These are phyloP conservation scores for Cicer arietinum DNA, from an alignment of 306 rosid species.

Conservation along the genomic window DNA sequence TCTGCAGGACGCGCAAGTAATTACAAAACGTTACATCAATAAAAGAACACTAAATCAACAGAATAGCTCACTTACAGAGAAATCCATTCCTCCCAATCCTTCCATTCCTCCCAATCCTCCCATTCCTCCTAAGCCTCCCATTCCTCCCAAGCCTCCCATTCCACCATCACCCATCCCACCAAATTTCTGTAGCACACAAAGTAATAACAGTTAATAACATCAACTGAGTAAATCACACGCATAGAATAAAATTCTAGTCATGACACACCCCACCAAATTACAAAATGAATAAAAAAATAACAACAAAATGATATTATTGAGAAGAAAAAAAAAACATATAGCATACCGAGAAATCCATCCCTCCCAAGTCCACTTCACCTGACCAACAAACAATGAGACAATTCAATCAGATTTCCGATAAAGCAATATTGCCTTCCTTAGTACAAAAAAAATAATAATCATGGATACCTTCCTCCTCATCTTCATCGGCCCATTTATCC, in stretches of 20 bases:
- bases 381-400: slow-evolving; percentile 27
- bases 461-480: slow-evolving; percentile 68
- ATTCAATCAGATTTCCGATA: slow-evolving; percentile 12
- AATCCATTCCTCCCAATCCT: slow-evolving; percentile 86
- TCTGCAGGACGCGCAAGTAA: slow-evolving; percentile 56
- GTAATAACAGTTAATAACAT: neutral
- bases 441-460: neutral
- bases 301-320: neutral
- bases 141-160: neutral
- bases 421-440: neutral
- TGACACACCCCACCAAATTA: slow-evolving; percentile 69
- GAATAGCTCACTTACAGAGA: slow-evolving; percentile 70
- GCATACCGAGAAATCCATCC: slow-evolving; percentile 98
- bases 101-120: slow-evolving; percentile 31
- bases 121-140: neutral
- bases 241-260: neutral
- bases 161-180: neutral
- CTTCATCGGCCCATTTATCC: slow-evolving; percentile 98
- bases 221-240: neutral
- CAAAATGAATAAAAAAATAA: slow-evolving; percentile 54
- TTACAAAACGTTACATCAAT: slow-evolving; percentile 1
- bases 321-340: neutral
- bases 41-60: slow-evolving; percentile 18
- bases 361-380: slow-evolving; percentile 80
- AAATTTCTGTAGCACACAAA: slow-evolving; percentile 14